Evolutionary conservation across 306 rosid genomes (phyloP).

Genomic region (Acacia crassicarpa): DNA sequence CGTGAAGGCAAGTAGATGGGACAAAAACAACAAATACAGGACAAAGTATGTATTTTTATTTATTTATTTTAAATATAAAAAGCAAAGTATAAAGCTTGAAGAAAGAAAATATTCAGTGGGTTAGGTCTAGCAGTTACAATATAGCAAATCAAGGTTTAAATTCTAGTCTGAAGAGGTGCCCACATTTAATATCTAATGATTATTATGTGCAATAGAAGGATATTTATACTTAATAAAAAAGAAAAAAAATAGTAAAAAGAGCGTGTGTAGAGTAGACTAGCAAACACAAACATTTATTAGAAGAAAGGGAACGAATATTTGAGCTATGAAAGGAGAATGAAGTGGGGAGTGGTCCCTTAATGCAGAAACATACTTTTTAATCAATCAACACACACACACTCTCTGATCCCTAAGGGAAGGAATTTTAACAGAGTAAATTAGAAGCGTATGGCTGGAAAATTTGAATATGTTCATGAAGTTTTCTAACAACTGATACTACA

Average conservation of each 20-base stretch:
- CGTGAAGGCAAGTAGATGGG: background rate
- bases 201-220: fast-evolving
- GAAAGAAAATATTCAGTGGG: background rate
- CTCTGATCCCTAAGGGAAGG: background rate
- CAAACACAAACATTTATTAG: background rate
- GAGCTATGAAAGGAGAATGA: background rate
- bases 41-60: background rate
- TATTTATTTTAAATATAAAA: background rate
- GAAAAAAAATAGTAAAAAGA: no score
- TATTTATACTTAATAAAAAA: no score
- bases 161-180: no score
- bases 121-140: no score
- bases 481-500: background rate
- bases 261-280: no score
- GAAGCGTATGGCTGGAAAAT: background rate
- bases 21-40: background rate
- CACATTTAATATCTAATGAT: no score
- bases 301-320: background rate
- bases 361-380: background rate
- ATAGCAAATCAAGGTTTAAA: no score
- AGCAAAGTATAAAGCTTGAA: background rate
- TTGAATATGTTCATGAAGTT: background rate
- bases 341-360: background rate
- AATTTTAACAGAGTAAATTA: background rate
- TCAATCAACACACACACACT: background rate